Base-by-base conservation (phyloP, 768 basidiomycete species). In the Suillus paluster region DNA sequence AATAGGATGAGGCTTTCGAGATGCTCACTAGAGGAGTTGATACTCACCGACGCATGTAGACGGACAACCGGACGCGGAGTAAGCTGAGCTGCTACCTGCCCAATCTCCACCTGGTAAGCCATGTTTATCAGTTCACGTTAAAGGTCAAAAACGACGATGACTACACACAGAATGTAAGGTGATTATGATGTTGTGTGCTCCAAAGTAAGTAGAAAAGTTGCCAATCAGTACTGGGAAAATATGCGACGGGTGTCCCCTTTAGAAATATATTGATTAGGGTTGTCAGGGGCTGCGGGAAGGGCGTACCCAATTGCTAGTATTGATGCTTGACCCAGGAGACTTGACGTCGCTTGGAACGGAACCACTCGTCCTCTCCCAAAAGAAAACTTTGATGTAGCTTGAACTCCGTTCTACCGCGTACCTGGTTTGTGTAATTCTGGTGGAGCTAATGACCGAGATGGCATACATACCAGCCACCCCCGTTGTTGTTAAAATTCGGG, bases 201-300 rank as follows among this genome's bases (percentile, higher is more conserved):
- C 75, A 66, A 91, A 86, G 60, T 86, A 75, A 53, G 78, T 74
- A 52, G 77, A 63, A 49, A 93, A 79, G 63, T 88, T 75, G 68
- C 90, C n/a, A 93, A 55, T 77, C 73, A 3, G 77, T 81, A 66
- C 77, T 81, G 11, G 89, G 88, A 75, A 90, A 92, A 68, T 77
- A 80, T 23, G 89, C 90, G 1, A 72, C 67, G 4, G 89, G 89
- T 0, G 73, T 81, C 10, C 89, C 87, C 86, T 86, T 19, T 10
- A 10, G 19, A 74, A 9, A 38, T 7, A 17, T 39, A 38, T 39
- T 55, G 10, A 27, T 55, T 25, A 55, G 25, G 19, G 5, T 10
- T 55, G n/a, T 12, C 54, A 55, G 25, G 3, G 6, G 5, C 1
- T 39, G 38, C 25, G 11, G 23, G 9, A 39, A 38, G 6, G 27